phyloP scores from a whole-genome alignment of 495 filamentous ascomycete species.

The Opeltia flavorubescens region DNA sequence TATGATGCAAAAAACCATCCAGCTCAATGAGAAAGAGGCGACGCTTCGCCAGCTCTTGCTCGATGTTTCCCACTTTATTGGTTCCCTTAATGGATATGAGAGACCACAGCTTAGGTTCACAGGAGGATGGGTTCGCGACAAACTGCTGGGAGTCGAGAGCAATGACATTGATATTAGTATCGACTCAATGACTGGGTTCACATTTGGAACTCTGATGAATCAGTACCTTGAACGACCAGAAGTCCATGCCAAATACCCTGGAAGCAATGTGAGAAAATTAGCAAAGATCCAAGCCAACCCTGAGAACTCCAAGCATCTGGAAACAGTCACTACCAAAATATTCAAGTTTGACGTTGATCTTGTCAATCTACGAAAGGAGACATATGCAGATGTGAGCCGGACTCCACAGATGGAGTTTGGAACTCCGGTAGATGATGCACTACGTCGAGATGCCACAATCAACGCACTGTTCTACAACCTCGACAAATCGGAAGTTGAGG shows the following conservation, averaged over 20 bases:
- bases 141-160: constrained; percentile 65
- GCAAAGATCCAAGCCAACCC: constrained; percentile 80
- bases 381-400: constrained; percentile 69
- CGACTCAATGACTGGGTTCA: constrained; percentile 83
- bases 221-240: constrained; percentile 37
- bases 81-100: constrained; percentile 27
- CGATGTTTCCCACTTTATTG: constrained; percentile 57
- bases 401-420: constrained; percentile 92
- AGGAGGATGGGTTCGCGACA: constrained; percentile 98
- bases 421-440: constrained; percentile 75
- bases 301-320: constrained; percentile 94
- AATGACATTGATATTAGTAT: constrained; percentile 94
- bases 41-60: constrained; percentile 58
- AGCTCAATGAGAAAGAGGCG: constrained; percentile 51
- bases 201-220: constrained; percentile 57
- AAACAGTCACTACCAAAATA: constrained; percentile 75
- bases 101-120: constrained; percentile 61
- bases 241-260: constrained; percentile 31
- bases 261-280: constrained; percentile 34
- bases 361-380: constrained; percentile 88
- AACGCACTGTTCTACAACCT: constrained; percentile 97
- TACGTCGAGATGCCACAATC: constrained; percentile 82
- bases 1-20: constrained; percentile 23
- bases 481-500: constrained; percentile 59
- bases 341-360: constrained; percentile 85